Conservation (phyloP, 805 yeast genomes). For the Cyberlindnera lachancei region DNA sequence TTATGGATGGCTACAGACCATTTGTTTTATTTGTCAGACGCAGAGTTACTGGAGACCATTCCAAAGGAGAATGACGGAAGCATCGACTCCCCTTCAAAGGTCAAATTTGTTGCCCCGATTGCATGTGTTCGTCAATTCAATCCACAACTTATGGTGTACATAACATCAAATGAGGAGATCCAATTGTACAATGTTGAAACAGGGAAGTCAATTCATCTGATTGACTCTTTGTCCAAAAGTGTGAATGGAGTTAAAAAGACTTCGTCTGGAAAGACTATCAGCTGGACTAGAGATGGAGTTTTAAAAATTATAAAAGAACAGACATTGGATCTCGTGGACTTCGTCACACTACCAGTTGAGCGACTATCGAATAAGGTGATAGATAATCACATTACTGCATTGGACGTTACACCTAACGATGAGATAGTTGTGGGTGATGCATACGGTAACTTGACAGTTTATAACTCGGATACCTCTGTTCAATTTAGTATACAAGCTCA, state of each 20-base stretch:
- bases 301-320: constrained; percentile 25
- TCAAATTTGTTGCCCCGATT: constrained; percentile 16
- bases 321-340: constrained; percentile 8
- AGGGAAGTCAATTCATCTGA: constrained; percentile 17
- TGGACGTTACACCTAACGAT: constrained; percentile 26
- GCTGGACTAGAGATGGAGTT: constrained; percentile 37
- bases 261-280: constrained; percentile 25
- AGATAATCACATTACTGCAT: constrained; percentile 33
- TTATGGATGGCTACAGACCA: constrained; percentile 26
- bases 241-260: constrained; percentile 33
- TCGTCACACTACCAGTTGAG: constrained; percentile 13
- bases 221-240: constrained; percentile 30
- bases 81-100: constrained; percentile 25
- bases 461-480: constrained; percentile 10
- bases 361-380: constrained; percentile 26
- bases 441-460: constrained; percentile 32
- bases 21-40: constrained; percentile 13
- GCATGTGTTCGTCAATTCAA: constrained; percentile 21
- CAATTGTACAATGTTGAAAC: constrained; percentile 20
- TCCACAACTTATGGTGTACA: constrained; percentile 23
- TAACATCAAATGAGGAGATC: constrained; percentile 32
- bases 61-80: constrained; percentile 23
- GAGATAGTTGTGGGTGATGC: constrained; percentile 41
- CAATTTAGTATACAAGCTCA: constrained; percentile 37
- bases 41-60: constrained; percentile 21